These are phyloP conservation scores for Volvox reticuliferus DNA, from an alignment of 139 green algal species.

Conservation along the genomic window DNA sequence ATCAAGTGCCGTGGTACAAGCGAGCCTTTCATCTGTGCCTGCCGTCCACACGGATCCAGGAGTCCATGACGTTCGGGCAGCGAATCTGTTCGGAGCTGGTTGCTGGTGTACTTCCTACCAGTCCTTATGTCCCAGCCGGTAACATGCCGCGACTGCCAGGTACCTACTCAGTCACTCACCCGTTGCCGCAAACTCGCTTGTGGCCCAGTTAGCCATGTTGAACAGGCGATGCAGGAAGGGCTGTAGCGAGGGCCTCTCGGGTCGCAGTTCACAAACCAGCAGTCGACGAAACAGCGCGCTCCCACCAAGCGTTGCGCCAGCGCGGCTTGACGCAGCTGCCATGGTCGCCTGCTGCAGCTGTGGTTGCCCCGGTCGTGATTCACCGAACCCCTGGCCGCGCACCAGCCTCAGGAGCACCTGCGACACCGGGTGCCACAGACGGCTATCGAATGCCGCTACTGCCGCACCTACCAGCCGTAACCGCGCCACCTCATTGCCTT, in stretches of 20 bases:
- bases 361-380: not conserved
- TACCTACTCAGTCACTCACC: slow-evolving; percentile 35
- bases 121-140: too few relatives aligned
- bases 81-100: too few relatives aligned
- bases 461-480: slow-evolving; percentile 67
- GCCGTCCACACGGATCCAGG: too few relatives aligned
- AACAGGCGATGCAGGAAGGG: slow-evolving; percentile 91
- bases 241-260: slow-evolving; percentile 37
- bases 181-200: slow-evolving; percentile 84
- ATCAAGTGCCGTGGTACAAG: too few relatives aligned
- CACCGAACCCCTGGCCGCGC: slow-evolving; percentile 47
- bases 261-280: not conserved
- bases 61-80: too few relatives aligned
- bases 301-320: not conserved
- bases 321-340: not conserved
- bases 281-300: slow-evolving; percentile 17
- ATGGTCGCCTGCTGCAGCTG: slow-evolving; percentile 18
- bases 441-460: slow-evolving; percentile 77
- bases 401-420: slow-evolving; percentile 61
- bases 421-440: slow-evolving; percentile 83
- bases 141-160: too few relatives aligned
- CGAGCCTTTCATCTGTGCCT: too few relatives aligned
- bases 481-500: slow-evolving; percentile 64
- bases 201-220: slow-evolving; percentile 87
- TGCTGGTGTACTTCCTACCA: too few relatives aligned